Evolutionary conservation across 208 protist species (phyloP), one percentile per base, ranked within the genome.

Genomic region (Lotmaria passim): DNA sequence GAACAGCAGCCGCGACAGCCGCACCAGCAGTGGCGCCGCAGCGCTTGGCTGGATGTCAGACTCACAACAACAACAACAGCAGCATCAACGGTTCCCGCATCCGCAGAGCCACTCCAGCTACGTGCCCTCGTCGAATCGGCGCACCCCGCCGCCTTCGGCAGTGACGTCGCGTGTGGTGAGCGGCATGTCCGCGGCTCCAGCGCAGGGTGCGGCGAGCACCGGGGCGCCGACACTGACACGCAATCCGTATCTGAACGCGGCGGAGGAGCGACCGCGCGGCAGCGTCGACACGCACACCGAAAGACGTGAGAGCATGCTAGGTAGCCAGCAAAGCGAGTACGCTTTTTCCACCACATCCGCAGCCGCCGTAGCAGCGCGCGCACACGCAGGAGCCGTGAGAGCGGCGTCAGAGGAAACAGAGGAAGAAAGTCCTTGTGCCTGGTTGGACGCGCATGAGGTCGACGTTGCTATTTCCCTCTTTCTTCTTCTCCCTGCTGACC

Each of bases 401-500:
- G 12, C 36, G 50, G 7, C 5, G 7, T 10, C 5, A 7, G 47
- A 66, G 11, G 69, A 58, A 23, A 1, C 4, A 4, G 48, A 62
- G 4, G 71, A 61, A 7, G 56, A 34, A 2, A 57, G 33, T 15
- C 34, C 34, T 10, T 77, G 71, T 24, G 63, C 71, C 14, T 70
- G 55, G 56, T 46, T 77, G n/a, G 71, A 77, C 62, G 56, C 64
- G 2, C 64, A 77, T 23, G 71, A 77, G 24, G 63, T 71, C 28
- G 79, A 85, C 55, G 43, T 73, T 34, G 73, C 69, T 26, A 58
- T 78, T 33, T 71, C 73, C 14, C 87, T 86, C 7, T 88, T 84
- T 52, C 82, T 93, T 12, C 79, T 90, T 60, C 83, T 82, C 11
- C 78, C 87, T 0, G 72, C 83, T 33, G 87, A 93, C 38, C 70